Conservation (phyloP, 164 flowering plant species). For the Berberis vulgaris region DNA sequence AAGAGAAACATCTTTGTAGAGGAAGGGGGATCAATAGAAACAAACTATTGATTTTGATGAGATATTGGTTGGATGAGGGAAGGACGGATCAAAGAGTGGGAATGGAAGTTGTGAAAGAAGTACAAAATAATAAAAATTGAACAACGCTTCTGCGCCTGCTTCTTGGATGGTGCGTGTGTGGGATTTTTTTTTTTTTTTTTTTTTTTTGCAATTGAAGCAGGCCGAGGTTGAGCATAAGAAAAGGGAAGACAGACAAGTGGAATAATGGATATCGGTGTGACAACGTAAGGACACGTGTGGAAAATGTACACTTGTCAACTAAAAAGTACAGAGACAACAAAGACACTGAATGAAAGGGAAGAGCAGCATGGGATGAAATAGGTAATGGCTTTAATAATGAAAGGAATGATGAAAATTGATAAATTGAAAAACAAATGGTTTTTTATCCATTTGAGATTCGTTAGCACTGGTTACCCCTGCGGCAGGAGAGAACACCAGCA, state of each 20-base stretch:
- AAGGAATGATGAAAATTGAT: constrained; percentile 4
- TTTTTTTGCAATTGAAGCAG: constrained; percentile 1
- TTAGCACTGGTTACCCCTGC: constrained; percentile 56
- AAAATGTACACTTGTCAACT: constrained; percentile 59
- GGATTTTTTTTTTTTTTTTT: too few relatives aligned
- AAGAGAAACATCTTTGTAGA: not conserved
- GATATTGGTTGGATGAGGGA: not conserved
- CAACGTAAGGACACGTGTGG: constrained; percentile 32
- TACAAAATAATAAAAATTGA: constrained; percentile 1
- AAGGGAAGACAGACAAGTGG: constrained; percentile 6
- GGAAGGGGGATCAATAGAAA: not conserved
- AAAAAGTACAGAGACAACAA: constrained; percentile 2
- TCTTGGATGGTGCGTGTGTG: not conserved
- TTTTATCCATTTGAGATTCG: not conserved
- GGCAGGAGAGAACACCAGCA: constrained; percentile 80
- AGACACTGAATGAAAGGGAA: not conserved
- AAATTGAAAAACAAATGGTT: not conserved
- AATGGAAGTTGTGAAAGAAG: not conserved
- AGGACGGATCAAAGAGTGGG: not conserved
- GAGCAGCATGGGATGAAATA: constrained; percentile 1
- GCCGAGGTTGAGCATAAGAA: constrained; percentile 62
- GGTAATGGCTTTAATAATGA: not conserved
- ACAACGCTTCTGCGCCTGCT: constrained; percentile 7
- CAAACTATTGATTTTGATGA: not conserved
- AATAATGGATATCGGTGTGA: constrained; percentile 11